A percentile compares a stretch with the other conserved stretches of the same genome.
Conservation (phyloP, 2,329 filamentous ascomycete genomes). For the Beauveria rudraprayagi region DNA sequence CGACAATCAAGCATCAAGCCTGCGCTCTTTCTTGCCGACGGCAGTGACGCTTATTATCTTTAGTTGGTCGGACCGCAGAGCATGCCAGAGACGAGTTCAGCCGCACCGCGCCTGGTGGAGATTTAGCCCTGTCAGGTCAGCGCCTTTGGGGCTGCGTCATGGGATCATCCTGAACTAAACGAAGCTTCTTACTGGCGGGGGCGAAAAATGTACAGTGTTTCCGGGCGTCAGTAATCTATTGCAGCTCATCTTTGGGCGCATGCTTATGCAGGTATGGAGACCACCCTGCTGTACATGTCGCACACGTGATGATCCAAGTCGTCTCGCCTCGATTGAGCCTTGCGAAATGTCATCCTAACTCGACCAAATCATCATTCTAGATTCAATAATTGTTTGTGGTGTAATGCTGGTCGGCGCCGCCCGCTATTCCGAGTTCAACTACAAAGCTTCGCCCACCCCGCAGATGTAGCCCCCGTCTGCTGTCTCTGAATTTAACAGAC, state of each 20-base stretch:
- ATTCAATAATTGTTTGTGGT: neutral
- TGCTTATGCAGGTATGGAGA: neutral
- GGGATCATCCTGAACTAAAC: neutral
- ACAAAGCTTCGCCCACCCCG: neutral
- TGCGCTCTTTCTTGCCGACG: neutral
- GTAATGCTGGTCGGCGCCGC: neutral
- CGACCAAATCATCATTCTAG: neutral
- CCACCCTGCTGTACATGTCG: neutral
- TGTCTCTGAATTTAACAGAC: neutral
- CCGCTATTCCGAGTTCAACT: neutral
- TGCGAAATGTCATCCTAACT: neutral
- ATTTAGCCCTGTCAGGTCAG: neutral
- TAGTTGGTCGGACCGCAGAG: neutral
- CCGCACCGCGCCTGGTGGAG: conserved; percentile 2
- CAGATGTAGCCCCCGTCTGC: neutral
- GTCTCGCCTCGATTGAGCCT: neutral
- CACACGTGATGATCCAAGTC: neutral
- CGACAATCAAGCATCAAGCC: too few species aligned
- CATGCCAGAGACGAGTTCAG: neutral
- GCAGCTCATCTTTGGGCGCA: neutral
- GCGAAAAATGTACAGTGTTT: neutral
- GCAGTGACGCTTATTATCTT: neutral
- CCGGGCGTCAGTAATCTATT: neutral
- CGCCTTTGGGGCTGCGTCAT: neutral
- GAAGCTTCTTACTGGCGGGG: neutral